A percentile compares a stretch with the other conserved stretches of the same genome.
phyloP scores from a whole-genome alignment of 2,329 filamentous ascomycete genomes.

The Corynespora cassiicola region DNA sequence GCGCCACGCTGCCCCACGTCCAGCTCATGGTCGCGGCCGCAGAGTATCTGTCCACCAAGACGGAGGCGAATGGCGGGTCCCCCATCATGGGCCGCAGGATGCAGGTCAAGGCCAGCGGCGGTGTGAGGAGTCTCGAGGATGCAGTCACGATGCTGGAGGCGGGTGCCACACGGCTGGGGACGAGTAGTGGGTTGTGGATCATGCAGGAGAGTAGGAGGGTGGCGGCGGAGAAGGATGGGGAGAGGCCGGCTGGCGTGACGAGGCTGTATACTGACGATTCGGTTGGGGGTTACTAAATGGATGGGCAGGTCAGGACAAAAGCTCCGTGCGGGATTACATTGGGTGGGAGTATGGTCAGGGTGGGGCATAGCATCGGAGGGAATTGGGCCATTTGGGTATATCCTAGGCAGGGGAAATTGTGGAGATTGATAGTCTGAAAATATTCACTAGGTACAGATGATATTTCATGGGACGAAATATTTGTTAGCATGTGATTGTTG shows the following conservation, averaged over 20 bases:
- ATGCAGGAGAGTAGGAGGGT: constrained; percentile 53
- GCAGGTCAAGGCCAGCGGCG: constrained; percentile 66
- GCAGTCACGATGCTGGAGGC: constrained; percentile 62
- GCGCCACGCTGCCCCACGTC: constrained; percentile 61
- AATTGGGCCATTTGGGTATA: too few relatives aligned
- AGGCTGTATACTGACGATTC: constrained; percentile 47
- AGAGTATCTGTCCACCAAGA: constrained; percentile 48
- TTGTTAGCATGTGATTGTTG: too few relatives aligned
- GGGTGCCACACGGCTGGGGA: constrained; percentile 63
- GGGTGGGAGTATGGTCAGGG: neutral
- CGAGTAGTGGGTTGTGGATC: constrained; percentile 63
- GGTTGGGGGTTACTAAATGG: constrained; percentile 23
- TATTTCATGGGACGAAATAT: too few relatives aligned
- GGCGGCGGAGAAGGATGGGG: constrained; percentile 15
- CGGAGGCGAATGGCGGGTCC: constrained; percentile 21
- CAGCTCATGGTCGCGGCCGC: constrained; percentile 60
- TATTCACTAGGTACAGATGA: too few relatives aligned
- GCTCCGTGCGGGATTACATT: too few relatives aligned
- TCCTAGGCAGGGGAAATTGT: too few relatives aligned
- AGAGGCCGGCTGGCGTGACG: constrained; percentile 29
- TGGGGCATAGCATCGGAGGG: too few relatives aligned
- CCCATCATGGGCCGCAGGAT: constrained; percentile 41
- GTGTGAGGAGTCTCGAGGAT: constrained; percentile 58
- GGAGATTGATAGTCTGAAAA: too few relatives aligned
- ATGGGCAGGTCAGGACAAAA: too few relatives aligned